A percentile compares a stretch with the other conserved stretches of the same genome.
Conservation (phyloP, 371 early-diverging fungal species). For the Lichtheimia corymbifera region DNA sequence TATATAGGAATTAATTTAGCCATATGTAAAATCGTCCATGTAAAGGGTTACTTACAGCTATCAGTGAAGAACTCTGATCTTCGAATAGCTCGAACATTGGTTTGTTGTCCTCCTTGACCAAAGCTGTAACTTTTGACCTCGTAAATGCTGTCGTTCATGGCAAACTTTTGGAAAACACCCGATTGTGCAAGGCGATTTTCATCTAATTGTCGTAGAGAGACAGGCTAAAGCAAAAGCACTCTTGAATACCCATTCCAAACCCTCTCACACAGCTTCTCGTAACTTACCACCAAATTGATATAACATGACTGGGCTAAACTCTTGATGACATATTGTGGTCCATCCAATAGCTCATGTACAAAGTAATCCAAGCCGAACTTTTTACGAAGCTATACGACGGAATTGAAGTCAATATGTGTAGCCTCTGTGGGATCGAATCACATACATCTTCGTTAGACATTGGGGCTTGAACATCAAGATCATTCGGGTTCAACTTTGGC, state of each 20-base stretch:
- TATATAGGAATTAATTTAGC: not conserved
- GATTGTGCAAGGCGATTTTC: slow-evolving; percentile 40
- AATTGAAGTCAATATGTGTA: too few relatives aligned
- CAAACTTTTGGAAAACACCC: slow-evolving; percentile 42
- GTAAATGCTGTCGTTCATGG: slow-evolving; percentile 52
- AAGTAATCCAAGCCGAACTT: slow-evolving; percentile 74
- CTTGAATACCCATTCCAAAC: not conserved
- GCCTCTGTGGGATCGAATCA: too few relatives aligned
- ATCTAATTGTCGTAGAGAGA: slow-evolving; percentile 42
- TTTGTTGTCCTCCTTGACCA: slow-evolving; percentile 41
- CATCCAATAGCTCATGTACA: slow-evolving; percentile 74
- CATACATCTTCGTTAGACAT: slow-evolving; percentile 40
- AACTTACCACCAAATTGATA: slow-evolving; percentile 63
- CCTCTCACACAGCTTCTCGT: not conserved
- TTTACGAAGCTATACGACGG: slow-evolving; percentile 11
- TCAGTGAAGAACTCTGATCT: slow-evolving; percentile 44
- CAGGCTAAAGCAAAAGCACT: slow-evolving; percentile 28
- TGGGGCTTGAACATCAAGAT: slow-evolving; percentile 44
- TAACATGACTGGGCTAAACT: slow-evolving; percentile 62
- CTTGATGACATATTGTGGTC: slow-evolving; percentile 65
- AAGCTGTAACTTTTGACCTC: slow-evolving; percentile 51
- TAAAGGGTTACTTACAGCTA: slow-evolving; percentile 34
- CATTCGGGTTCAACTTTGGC: slow-evolving; percentile 26
- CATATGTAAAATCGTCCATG: not conserved
- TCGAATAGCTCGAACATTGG: slow-evolving; percentile 33